A percentile compares a stretch with the other conserved stretches of the same genome.
Conservation (phyloP, 495 filamentous ascomycete genomes). For the Penicillium canariense region DNA sequence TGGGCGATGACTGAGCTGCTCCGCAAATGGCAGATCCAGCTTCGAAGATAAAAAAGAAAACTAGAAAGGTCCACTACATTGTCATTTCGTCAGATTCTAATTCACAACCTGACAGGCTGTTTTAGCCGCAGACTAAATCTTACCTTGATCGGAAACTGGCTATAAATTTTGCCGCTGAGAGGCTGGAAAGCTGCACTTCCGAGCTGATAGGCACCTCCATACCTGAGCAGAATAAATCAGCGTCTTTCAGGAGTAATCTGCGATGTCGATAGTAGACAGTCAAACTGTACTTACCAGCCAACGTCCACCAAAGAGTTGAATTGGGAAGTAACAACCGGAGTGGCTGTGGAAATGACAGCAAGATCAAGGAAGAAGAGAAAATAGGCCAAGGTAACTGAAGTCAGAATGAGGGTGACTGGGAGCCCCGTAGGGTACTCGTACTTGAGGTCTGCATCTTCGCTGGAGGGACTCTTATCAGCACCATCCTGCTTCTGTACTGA, state of each 20-base stretch:
- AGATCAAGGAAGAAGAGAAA: slow-evolving; percentile 31
- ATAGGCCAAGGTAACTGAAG: slow-evolving; percentile 24
- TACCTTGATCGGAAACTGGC: slow-evolving; percentile 27
- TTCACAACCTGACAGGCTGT: neutral
- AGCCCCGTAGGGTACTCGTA: slow-evolving; percentile 5
- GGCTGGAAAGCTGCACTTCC: slow-evolving; percentile 27
- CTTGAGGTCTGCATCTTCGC: slow-evolving; percentile 3
- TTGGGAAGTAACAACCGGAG: slow-evolving; percentile 28
- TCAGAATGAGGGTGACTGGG: slow-evolving; percentile 13
- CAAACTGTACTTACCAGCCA: slow-evolving; percentile 23
- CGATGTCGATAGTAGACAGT: slow-evolving; percentile 21
- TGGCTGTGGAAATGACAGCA: slow-evolving; percentile 29
- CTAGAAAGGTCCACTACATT: slow-evolving; percentile 23
- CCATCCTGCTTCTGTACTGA: neutral
- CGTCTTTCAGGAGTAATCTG: slow-evolving; percentile 18
- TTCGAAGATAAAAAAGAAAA: slow-evolving; percentile 58
- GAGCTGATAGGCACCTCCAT: slow-evolving; percentile 31
- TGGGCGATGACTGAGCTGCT: slow-evolving; percentile 62
- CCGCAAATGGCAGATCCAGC: slow-evolving; percentile 70
- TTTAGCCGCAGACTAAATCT: neutral
- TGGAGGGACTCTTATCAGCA: neutral
- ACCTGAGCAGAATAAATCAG: slow-evolving; percentile 53
- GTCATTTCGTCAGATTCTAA: slow-evolving; percentile 1
- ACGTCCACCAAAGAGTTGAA: slow-evolving; percentile 32
- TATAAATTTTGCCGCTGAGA: slow-evolving; percentile 32